Evolutionary conservation across 108 stramenopile species (phyloP).

Genomic region (Fragilaria crotonensis): DNA sequence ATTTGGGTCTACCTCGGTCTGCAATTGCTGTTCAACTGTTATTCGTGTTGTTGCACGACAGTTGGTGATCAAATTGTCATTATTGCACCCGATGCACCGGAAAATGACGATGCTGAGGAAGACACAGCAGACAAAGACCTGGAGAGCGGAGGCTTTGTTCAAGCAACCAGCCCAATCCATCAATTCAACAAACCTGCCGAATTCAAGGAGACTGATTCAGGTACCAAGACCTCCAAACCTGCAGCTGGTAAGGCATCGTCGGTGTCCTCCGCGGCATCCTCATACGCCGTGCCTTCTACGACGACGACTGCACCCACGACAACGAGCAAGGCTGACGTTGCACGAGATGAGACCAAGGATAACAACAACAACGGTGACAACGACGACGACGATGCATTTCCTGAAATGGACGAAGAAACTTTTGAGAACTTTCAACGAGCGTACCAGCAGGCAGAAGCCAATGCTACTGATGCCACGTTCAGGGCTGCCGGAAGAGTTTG

Average conservation of each 20-base stretch:
- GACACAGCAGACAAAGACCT: constrained; percentile 26
- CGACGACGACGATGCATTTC: constrained; percentile 12
- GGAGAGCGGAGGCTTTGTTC: no score
- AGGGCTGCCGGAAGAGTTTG: constrained; percentile 44
- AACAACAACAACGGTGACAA: constrained; percentile 13
- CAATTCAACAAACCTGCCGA: no score
- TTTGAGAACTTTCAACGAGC: constrained; percentile 58
- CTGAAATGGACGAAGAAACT: constrained; percentile 64
- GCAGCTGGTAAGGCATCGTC: no score
- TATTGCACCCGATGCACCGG: constrained; percentile 31
- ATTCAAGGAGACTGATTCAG: no score
- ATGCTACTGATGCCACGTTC: constrained; percentile 51
- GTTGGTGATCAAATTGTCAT: constrained; percentile 43
- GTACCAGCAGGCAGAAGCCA: constrained; percentile 50
- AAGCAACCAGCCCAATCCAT: no score
- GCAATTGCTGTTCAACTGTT: constrained; percentile 36
- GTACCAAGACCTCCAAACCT: no score
- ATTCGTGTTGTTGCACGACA: constrained; percentile 34
- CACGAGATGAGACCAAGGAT: constrained; percentile 17
- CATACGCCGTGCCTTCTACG: no score
- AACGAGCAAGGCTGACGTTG: constrained; percentile 10
- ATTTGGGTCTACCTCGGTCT: constrained; percentile 52
- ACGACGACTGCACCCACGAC: not conserved
- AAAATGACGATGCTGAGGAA: constrained; percentile 19
- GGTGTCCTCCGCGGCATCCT: no score